Evolutionary conservation across 1,284 basidiomycete genomes (phyloP).

Genomic region (Ustilago crameri): DNA sequence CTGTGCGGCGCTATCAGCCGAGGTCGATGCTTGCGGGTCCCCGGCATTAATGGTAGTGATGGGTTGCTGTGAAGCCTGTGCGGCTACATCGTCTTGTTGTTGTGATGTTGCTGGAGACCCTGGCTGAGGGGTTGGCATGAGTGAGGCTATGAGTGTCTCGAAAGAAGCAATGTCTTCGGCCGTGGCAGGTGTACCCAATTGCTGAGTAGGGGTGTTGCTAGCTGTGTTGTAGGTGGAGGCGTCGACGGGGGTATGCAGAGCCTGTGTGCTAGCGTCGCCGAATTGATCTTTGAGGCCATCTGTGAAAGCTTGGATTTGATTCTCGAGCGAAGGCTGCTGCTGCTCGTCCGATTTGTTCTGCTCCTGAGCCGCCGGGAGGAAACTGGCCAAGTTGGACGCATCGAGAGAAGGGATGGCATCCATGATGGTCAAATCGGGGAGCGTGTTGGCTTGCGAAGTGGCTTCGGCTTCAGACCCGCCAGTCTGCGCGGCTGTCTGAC

Average conservation of each 20-base stretch:
- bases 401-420: conserved; percentile 34
- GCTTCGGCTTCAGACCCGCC: not conserved
- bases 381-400: conserved; percentile 21
- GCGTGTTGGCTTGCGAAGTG: conserved; percentile 1
- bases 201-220: conserved; percentile 39
- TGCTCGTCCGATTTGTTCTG: conserved; percentile 4
- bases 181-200: conserved; percentile 36
- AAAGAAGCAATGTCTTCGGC: conserved; percentile 45
- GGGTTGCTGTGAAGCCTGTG: not conserved
- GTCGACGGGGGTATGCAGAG: conserved; percentile 24
- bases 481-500: not conserved
- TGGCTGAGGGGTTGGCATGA: conserved; percentile 42
- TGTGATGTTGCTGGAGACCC: conserved; percentile 21
- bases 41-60: conserved; percentile 6
- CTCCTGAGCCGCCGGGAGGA: conserved; percentile 19
- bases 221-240: conserved; percentile 19
- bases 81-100: not conserved
- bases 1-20: conserved; percentile 32
- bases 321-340: conserved; percentile 23
- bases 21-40: conserved; percentile 10
- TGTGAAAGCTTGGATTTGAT: conserved; percentile 46
- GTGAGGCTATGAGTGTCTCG: conserved; percentile 41
- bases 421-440: conserved; percentile 34
- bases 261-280: conserved; percentile 2
- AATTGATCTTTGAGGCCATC: conserved; percentile 36